These are phyloP conservation scores for Themeda triandra DNA, from an alignment of 176 grass and related monocot species.

Conservation along the genomic window DNA sequence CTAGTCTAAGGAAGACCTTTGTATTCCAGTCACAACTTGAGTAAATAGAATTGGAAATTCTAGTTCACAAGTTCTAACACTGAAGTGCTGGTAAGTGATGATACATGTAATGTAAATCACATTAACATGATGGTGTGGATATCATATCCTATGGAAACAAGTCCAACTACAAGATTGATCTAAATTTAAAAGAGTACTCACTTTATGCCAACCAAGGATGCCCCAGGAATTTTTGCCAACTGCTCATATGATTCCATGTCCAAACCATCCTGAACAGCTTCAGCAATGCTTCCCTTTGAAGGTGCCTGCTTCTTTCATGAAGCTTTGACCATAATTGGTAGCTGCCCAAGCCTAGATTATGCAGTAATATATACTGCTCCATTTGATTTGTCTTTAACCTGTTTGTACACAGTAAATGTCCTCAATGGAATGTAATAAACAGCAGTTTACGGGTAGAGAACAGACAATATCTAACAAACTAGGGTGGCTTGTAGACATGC, in stretches of 20 bases:
- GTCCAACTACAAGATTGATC: background rate
- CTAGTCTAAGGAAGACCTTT: background rate
- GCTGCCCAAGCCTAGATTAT: constrained; percentile 83
- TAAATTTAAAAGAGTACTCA: constrained; percentile 29
- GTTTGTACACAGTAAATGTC: constrained; percentile 26
- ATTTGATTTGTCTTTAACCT: constrained; percentile 82
- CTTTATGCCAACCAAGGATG: constrained; percentile 82
- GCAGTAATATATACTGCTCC: constrained; percentile 71
- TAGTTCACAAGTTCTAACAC: background rate
- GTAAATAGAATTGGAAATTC: background rate
- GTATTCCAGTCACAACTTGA: background rate
- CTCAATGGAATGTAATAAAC: constrained; percentile 11
- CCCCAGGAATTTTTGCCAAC: constrained; percentile 64
- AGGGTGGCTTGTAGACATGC: no score
- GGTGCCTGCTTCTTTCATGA: constrained; percentile 45
- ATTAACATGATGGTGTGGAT: background rate
- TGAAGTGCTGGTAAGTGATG: constrained; percentile 5
- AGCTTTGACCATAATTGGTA: constrained; percentile 63
- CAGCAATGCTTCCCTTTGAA: constrained; percentile 42
- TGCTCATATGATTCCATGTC: constrained; percentile 70
- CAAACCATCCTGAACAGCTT: constrained; percentile 32
- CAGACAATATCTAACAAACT: background rate
- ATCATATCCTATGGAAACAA: background rate
- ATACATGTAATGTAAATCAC: background rate
- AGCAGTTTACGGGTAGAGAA: constrained; percentile 8